These are phyloP conservation scores for Asterionellopsis glacialis DNA, from an alignment of 108 stramenopile genomes.

Conservation along the genomic window DNA sequence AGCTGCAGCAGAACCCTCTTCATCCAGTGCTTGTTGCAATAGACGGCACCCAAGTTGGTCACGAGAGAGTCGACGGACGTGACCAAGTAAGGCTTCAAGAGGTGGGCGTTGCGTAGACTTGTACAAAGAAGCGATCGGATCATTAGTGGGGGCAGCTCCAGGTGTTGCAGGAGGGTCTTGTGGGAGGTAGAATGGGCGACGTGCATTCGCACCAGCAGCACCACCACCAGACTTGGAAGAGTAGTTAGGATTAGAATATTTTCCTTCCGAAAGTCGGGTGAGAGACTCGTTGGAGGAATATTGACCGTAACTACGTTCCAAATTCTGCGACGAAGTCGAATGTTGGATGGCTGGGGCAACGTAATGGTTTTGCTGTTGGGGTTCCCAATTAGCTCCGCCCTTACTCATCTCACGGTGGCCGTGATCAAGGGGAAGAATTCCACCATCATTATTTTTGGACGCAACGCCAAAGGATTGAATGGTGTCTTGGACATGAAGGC, in stretches of 20 bases:
- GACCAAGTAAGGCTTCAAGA: slow-evolving; percentile 70
- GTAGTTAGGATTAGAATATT: slow-evolving; percentile 1
- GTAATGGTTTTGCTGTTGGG: background rate
- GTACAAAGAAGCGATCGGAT: slow-evolving; percentile 49
- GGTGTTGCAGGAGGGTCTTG: slow-evolving; percentile 3
- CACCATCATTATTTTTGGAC: background rate
- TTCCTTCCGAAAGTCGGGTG: background rate
- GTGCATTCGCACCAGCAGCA: slow-evolving; percentile 10
- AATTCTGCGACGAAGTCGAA: background rate
- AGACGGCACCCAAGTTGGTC: slow-evolving; percentile 95
- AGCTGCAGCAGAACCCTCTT: slow-evolving; percentile 87
- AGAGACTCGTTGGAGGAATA: background rate
- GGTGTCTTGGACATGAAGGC: background rate
- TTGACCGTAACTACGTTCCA: slow-evolving; percentile 6
- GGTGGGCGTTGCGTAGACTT: slow-evolving; percentile 74
- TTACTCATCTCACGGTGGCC: background rate
- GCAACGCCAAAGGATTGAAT: background rate
- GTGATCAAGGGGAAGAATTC: background rate
- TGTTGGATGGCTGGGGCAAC: background rate
- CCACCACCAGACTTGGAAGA: background rate
- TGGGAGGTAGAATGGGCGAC: slow-evolving; percentile 3
- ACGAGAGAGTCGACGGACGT: slow-evolving; percentile 83
- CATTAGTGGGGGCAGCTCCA: background rate
- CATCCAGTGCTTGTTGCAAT: slow-evolving; percentile 94
- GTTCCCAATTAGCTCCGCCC: background rate